A percentile compares a stretch with the other conserved stretches of the same genome.
Evolutionary conservation across 2,329 filamentous ascomycete genomes (phyloP).

Genomic region (Nemania diffusa): DNA sequence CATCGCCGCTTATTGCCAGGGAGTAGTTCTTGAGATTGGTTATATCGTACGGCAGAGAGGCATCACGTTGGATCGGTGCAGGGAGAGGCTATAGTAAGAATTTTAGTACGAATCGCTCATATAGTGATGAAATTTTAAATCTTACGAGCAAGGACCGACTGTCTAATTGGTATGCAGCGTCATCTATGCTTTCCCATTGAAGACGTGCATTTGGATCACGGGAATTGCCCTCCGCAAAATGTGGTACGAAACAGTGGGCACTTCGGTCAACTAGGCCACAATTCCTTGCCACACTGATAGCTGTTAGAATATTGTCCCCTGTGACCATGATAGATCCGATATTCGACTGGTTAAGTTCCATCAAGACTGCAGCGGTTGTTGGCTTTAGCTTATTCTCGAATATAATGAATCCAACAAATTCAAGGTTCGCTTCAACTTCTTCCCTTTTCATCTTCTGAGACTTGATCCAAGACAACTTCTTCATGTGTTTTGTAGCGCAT

Average conservation of each 20-base stretch:
- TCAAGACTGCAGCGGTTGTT: constrained; percentile 81
- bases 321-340: constrained; percentile 97
- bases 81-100: constrained; percentile 69
- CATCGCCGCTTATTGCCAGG: constrained; percentile 88
- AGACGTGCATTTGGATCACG: constrained; percentile 78
- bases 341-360: constrained; percentile 82
- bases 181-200: constrained; percentile 95
- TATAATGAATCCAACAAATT: constrained; percentile 95
- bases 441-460: constrained; percentile 91
- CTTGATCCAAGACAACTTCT: constrained; percentile 91
- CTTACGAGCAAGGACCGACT: constrained; percentile 76
- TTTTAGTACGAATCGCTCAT: constrained; percentile 17
- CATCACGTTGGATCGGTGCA: constrained; percentile 76
- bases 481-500: constrained; percentile 88
- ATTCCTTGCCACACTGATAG: constrained; percentile 93
- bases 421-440: constrained; percentile 83
- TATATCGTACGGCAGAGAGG: constrained; percentile 86
- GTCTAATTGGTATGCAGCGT: constrained; percentile 80
- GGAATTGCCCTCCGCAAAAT: constrained; percentile 81
- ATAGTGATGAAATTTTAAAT: background rate
- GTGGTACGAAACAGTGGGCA: constrained; percentile 92
- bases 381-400: constrained; percentile 99
- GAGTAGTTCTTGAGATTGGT: constrained; percentile 86
- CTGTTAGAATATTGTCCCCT: constrained; percentile 96
- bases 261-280: constrained; percentile 83